A percentile compares a stretch with the other conserved stretches of the same genome.
phyloP scores from a whole-genome alignment of 2,329 filamentous ascomycete species.

The Talaromyces sp. region DNA sequence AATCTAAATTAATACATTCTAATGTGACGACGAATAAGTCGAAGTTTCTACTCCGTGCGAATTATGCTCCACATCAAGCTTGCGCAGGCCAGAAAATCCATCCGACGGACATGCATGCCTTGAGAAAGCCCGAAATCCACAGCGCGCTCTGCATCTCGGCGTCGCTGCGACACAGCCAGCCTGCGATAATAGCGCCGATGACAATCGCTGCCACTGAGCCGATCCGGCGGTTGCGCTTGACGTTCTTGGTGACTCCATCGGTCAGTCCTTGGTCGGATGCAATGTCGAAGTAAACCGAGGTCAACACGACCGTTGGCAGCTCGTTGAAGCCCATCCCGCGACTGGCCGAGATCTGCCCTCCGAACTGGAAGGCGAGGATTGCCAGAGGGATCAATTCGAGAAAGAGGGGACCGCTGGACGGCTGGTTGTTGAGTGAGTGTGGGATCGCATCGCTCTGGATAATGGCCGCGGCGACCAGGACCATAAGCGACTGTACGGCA shows the following conservation, averaged over 20 bases:
- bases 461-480: slow-evolving; percentile 36
- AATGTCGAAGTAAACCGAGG: slow-evolving; percentile 43
- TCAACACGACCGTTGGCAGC: slow-evolving; percentile 43
- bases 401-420: slow-evolving; percentile 25
- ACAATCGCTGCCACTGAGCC: slow-evolving; percentile 33
- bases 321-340: slow-evolving; percentile 38
- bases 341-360: slow-evolving; percentile 39
- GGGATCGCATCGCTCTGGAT: slow-evolving; percentile 35
- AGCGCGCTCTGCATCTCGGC: slow-evolving; percentile 40
- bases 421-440: slow-evolving; percentile 17
- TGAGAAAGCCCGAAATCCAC: slow-evolving; percentile 39
- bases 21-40: background rate
- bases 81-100: slow-evolving; percentile 35
- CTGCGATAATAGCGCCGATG: slow-evolving; percentile 36
- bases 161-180: slow-evolving; percentile 37
- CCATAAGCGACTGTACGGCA: slow-evolving; percentile 31
- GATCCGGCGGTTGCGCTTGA: slow-evolving; percentile 33
- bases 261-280: slow-evolving; percentile 35
- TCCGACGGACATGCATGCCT: slow-evolving; percentile 29
- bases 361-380: slow-evolving; percentile 41
- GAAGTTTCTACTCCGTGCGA: background rate
- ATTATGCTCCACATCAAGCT: background rate
- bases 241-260: slow-evolving; percentile 29
- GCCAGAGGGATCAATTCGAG: slow-evolving; percentile 39
- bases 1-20: background rate